phyloP scores from a whole-genome alignment of 2,329 filamentous ascomycete species.

The Colletotrichum sp. region DNA sequence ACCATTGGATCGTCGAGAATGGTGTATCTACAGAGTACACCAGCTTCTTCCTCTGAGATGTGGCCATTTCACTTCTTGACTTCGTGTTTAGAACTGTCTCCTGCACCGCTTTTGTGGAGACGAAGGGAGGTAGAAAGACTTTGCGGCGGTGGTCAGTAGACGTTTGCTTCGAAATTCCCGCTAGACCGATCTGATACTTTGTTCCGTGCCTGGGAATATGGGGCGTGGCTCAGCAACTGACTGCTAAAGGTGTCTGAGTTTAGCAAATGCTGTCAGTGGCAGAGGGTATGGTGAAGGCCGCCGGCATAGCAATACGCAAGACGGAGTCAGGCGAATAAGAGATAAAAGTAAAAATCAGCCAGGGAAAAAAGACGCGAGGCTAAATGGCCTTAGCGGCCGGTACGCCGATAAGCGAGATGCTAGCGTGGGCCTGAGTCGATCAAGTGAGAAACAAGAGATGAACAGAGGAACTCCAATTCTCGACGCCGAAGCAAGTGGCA shows the following conservation, averaged over 20 bases:
- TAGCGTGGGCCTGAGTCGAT: background rate
- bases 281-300: background rate
- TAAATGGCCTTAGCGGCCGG: constrained; percentile 16
- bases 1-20: constrained; percentile 67
- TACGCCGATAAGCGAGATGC: constrained; percentile 16
- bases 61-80: background rate
- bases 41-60: constrained; percentile 50
- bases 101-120: background rate
- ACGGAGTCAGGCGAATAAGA: background rate
- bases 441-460: background rate
- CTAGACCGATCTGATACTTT: background rate
- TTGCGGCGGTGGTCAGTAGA: background rate
- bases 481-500: background rate
- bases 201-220: background rate
- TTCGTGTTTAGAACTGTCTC: background rate
- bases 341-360: constrained; percentile 5
- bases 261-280: background rate
- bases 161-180: background rate
- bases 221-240: background rate
- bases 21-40: constrained; percentile 71
- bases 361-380: background rate
- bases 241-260: background rate
- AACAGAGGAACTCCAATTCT: background rate
- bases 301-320: background rate
- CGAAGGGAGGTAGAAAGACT: background rate